phyloP scores from a whole-genome alignment of 2,329 filamentous ascomycete species.

The Blumeriella jaapii region DNA sequence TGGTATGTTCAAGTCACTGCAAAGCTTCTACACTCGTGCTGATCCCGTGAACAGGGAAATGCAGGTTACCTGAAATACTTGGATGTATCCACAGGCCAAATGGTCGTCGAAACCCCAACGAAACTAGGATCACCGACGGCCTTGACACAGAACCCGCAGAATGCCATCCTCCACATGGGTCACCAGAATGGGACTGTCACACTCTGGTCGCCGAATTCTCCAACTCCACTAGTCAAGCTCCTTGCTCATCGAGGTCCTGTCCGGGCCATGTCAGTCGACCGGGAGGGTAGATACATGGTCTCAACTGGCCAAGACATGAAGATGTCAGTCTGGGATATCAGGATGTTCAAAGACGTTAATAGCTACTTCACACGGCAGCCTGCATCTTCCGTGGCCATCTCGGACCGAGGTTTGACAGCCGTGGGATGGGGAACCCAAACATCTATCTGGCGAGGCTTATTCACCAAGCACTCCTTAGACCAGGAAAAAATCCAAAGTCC shows the following conservation, averaged over 20 bases:
- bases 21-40: too few species aligned
- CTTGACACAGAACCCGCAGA: slow-evolving; percentile 80
- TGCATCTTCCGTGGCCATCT: slow-evolving; percentile 74
- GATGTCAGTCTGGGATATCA: slow-evolving; percentile 93
- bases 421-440: slow-evolving; percentile 86
- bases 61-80: slow-evolving; percentile 86
- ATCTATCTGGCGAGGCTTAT: slow-evolving; percentile 84
- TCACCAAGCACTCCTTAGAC: slow-evolving; percentile 59
- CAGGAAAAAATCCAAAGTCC: slow-evolving; percentile 74
- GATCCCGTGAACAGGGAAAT: slow-evolving; percentile 60
- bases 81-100: slow-evolving; percentile 84
- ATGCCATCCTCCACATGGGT: slow-evolving; percentile 83
- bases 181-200: slow-evolving; percentile 94
- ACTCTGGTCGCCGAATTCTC: slow-evolving; percentile 88
- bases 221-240: slow-evolving; percentile 79
- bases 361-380: slow-evolving; percentile 77
- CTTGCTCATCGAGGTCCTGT: slow-evolving; percentile 85
- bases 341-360: slow-evolving; percentile 87
- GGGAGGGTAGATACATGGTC: slow-evolving; percentile 92
- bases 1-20: slow-evolving; percentile 41
- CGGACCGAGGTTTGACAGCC: slow-evolving; percentile 76
- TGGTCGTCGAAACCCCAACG: slow-evolving; percentile 77
- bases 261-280: slow-evolving; percentile 71
- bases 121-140: slow-evolving; percentile 74
- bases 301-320: slow-evolving; percentile 79